Percentiles rank a stretch among this genome's conserved stretches.
phyloP scores from a whole-genome alignment of 2,329 filamentous ascomycete species.

The Cryphonectria parasitica region DNA sequence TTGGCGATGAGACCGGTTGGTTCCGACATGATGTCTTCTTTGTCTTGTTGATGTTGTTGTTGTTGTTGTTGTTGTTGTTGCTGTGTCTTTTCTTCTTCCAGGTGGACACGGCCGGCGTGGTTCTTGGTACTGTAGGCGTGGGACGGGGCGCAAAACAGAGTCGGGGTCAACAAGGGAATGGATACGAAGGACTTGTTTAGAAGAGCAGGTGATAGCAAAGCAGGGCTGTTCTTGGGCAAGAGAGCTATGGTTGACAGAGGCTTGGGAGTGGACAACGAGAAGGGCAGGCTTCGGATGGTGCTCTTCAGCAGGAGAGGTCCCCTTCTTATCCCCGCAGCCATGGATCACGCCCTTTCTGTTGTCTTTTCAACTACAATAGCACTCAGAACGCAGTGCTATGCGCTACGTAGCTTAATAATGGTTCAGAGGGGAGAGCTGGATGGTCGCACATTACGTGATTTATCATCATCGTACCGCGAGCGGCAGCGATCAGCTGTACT shows the following conservation, averaged over 20 bases:
- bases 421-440: background rate
- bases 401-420: background rate
- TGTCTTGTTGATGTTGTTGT: background rate
- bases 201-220: background rate
- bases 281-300: background rate
- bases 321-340: slow-evolving; percentile 1
- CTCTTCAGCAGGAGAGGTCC: background rate
- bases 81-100: background rate
- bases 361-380: background rate
- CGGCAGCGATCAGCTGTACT: background rate
- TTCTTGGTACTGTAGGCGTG: background rate
- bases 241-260: background rate
- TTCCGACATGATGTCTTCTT: slow-evolving; percentile 38
- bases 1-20: slow-evolving; percentile 63
- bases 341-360: background rate
- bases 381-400: background rate
- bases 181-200: background rate
- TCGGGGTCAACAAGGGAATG: background rate
- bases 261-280: background rate
- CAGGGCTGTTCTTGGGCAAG: background rate
- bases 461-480: slow-evolving; percentile 1
- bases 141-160: background rate
- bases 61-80: background rate
- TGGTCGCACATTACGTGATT: background rate
- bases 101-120: background rate